Conservation (phyloP, 2,329 filamentous ascomycete species). For the Zasmidium angulare region DNA sequence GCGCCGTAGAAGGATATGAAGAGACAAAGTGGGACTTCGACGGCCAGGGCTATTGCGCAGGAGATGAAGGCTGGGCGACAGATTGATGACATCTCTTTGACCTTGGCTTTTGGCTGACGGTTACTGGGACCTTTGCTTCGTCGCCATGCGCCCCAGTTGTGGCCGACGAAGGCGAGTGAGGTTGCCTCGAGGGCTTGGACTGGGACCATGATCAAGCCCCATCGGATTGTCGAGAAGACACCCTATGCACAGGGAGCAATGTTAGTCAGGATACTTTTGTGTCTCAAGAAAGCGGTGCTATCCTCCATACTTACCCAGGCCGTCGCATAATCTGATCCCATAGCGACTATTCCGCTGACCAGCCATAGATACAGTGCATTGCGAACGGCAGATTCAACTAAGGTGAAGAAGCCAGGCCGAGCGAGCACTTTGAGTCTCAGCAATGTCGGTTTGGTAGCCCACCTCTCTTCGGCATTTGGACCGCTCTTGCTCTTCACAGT, state of each 20-base stretch:
- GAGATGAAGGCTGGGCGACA: constrained; percentile 56
- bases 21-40: constrained; percentile 64
- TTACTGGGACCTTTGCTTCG: constrained; percentile 31
- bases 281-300: no score
- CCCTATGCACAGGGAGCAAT: no score
- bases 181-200: constrained; percentile 67
- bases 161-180: constrained; percentile 64
- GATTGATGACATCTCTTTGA: constrained; percentile 38
- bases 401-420: constrained; percentile 59
- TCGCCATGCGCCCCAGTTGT: constrained; percentile 61
- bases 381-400: constrained; percentile 64
- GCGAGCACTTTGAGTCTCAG: constrained; percentile 52
- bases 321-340: constrained; percentile 66
- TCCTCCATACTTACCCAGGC: no score
- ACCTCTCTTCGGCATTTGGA: background rate
- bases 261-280: no score
- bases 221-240: constrained; percentile 71
- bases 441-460: constrained; percentile 38
- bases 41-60: constrained; percentile 50
- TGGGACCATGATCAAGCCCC: constrained; percentile 73
- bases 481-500: constrained; percentile 33
- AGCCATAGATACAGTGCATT: constrained; percentile 73
- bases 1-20: constrained; percentile 61
- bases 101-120: constrained; percentile 18
- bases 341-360: constrained; percentile 61